Conservation (phyloP, 106 monocot species). For the Dioscorea alata region DNA sequence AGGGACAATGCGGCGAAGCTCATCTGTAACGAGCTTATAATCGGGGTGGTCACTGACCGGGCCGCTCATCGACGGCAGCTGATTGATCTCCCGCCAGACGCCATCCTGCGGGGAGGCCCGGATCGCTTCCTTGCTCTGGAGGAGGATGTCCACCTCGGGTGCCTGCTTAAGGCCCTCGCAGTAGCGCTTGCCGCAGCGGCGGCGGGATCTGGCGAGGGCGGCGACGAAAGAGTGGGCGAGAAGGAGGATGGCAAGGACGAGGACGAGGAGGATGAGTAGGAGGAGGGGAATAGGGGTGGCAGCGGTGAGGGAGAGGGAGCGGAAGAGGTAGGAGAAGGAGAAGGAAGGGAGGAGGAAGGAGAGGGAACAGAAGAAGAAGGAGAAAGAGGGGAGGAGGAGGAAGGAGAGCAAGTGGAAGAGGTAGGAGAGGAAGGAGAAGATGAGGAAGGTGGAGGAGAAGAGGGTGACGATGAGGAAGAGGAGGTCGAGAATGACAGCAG, state of each 20-base stretch:
- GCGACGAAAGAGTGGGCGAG: constrained; percentile 2
- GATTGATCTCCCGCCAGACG: constrained; percentile 75
- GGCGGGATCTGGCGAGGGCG: constrained; percentile 9
- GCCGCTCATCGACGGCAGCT: constrained; percentile 84
- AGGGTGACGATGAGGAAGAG: constrained; percentile 64
- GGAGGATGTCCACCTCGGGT: constrained; percentile 75
- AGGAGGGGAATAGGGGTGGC: constrained; percentile 5
- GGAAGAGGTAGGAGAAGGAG: constrained; percentile 19
- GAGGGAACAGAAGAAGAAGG: constrained; percentile 10
- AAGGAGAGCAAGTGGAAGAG: constrained; percentile 36
- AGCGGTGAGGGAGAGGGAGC: not conserved
- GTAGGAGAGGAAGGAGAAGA: constrained; percentile 56
- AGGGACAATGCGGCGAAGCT: constrained; percentile 77
- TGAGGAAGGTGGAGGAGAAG: constrained; percentile 64
- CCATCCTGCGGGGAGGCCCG: constrained; percentile 10
- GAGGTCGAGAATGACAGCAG: constrained; percentile 58
- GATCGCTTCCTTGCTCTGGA: constrained; percentile 66
- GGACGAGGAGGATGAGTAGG: not conserved
- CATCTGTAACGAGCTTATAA: constrained; percentile 72
- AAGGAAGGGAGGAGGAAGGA: constrained; percentile 48
- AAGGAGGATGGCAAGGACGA: not conserved
- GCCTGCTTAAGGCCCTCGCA: constrained; percentile 70
- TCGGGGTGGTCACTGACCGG: constrained; percentile 77
- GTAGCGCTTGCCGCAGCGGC: constrained; percentile 42
- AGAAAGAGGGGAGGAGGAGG: constrained; percentile 27